A percentile compares a stretch with the other conserved stretches of the same genome.
These are phyloP conservation scores for Aureobasidium mangrovei DNA, from an alignment of 2,329 filamentous ascomycete genomes.

Conservation along the genomic window DNA sequence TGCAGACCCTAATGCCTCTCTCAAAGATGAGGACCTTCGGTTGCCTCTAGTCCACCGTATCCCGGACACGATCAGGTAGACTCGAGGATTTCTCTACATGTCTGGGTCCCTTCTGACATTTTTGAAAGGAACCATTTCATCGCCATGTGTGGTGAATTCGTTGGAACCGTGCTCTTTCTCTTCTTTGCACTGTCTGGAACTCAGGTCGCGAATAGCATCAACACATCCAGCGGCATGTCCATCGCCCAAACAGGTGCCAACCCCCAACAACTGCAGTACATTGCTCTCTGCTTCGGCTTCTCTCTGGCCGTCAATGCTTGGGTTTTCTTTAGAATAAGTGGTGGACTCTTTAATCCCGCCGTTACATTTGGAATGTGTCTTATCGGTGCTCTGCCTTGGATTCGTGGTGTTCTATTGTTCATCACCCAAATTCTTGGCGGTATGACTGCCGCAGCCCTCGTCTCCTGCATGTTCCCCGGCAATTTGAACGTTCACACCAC, in stretches of 20 bases:
- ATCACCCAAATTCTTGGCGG: constrained; percentile 31
- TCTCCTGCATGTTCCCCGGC: constrained; percentile 31
- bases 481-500: constrained; percentile 28
- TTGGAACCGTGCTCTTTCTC: constrained; percentile 38
- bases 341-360: constrained; percentile 30
- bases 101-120: neutral
- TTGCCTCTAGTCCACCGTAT: constrained; percentile 22
- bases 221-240: constrained; percentile 19
- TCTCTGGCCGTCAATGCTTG: constrained; percentile 34
- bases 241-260: constrained; percentile 25
- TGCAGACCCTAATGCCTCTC: constrained; percentile 19
- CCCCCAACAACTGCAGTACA: constrained; percentile 31
- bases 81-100: neutral
- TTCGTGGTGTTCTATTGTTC: constrained; percentile 29
- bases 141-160: constrained; percentile 31
- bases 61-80: constrained; percentile 19
- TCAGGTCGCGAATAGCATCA: constrained; percentile 36
- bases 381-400: constrained; percentile 28
- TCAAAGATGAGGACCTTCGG: constrained; percentile 21
- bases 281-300: constrained; percentile 33
- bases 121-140: constrained; percentile 21
- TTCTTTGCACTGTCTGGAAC: constrained; percentile 38
- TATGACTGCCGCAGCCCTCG: constrained; percentile 28
- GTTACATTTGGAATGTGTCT: constrained; percentile 30
- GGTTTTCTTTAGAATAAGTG: constrained; percentile 31